These are phyloP conservation scores for Myochromella boudieri DNA, from an alignment of 768 basidiomycete species.

Conservation along the genomic window DNA sequence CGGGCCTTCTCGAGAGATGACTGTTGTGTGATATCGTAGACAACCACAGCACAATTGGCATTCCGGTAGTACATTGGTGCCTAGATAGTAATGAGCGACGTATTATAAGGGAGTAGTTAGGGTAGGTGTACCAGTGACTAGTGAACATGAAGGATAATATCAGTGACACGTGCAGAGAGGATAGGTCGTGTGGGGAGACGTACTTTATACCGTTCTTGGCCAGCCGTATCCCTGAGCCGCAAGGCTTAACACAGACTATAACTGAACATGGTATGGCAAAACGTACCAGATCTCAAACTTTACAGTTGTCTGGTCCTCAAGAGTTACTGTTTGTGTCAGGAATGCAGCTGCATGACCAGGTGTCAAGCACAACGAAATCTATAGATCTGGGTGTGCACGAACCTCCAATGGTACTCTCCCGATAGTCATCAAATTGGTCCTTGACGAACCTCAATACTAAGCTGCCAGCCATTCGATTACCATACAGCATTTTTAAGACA, in stretches of 20 bases:
- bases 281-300: constrained; percentile 97
- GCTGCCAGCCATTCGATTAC: constrained; percentile 51
- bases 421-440: constrained; percentile 93
- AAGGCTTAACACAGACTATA: constrained; percentile 4
- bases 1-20: constrained; percentile 94
- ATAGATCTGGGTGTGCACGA: constrained; percentile 16
- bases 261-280: background rate
- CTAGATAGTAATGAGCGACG: constrained; percentile 30
- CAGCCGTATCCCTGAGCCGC: constrained; percentile 82
- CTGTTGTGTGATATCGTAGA: constrained; percentile 93
- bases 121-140: constrained; percentile 42
- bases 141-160: constrained; percentile 6
- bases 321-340: constrained; percentile 93
- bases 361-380: constrained; percentile 12
- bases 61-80: constrained; percentile 98
- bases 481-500: constrained; percentile 24
- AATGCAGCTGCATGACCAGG: constrained; percentile 71
- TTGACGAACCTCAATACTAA: constrained; percentile 95
- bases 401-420: constrained; percentile 95
- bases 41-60: constrained; percentile 91
- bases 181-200: constrained; percentile 23
- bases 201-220: constrained; percentile 93
- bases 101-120: constrained; percentile 8
- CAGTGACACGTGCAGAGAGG: constrained; percentile 11
- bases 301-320: constrained; percentile 86